These are phyloP conservation scores for Elongisporangium anandrum DNA, from an alignment of 352 stramenopile species.

Conservation along the genomic window DNA sequence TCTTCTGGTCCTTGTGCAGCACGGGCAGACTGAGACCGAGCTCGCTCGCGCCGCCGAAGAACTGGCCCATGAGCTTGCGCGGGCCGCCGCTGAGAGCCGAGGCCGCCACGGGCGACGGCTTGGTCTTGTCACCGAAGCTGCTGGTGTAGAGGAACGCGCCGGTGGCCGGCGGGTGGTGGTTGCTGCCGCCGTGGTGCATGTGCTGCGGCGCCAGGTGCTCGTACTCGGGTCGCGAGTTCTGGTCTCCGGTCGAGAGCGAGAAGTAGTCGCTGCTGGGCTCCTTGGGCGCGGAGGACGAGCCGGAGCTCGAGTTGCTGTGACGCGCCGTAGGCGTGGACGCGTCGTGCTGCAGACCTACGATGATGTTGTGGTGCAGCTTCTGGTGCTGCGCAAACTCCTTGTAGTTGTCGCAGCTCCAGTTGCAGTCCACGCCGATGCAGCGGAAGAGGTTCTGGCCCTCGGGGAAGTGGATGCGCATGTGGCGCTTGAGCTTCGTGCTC, in stretches of 20 bases:
- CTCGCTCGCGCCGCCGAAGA: slow-evolving; percentile 23
- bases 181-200: slow-evolving; percentile 8
- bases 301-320: slow-evolving; percentile 7
- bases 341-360: slow-evolving; percentile 43
- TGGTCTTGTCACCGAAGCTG: slow-evolving; percentile 28
- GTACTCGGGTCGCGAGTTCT: slow-evolving; percentile 12
- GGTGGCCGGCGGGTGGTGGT: slow-evolving; percentile 16
- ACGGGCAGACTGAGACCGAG: slow-evolving; percentile 23
- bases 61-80: slow-evolving; percentile 37
- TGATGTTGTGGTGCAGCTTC: slow-evolving; percentile 69
- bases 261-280: slow-evolving; percentile 35
- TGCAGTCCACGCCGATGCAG: slow-evolving; percentile 52
- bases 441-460: slow-evolving; percentile 73
- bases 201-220: slow-evolving; percentile 8
- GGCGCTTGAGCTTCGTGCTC: slow-evolving; percentile 86
- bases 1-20: slow-evolving; percentile 39
- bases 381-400: slow-evolving; percentile 80
- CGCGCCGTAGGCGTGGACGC: slow-evolving; percentile 3
- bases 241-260: slow-evolving; percentile 15
- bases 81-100: slow-evolving; percentile 4
- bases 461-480: slow-evolving; percentile 86
- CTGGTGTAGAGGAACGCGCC: slow-evolving; percentile 31
- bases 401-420: slow-evolving; percentile 78
- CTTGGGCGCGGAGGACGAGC: slow-evolving; percentile 8
- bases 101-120: slow-evolving; percentile 13